Evolutionary conservation across 1,284 basidiomycete species (phyloP).

Genomic region (Naganishia sp.): DNA sequence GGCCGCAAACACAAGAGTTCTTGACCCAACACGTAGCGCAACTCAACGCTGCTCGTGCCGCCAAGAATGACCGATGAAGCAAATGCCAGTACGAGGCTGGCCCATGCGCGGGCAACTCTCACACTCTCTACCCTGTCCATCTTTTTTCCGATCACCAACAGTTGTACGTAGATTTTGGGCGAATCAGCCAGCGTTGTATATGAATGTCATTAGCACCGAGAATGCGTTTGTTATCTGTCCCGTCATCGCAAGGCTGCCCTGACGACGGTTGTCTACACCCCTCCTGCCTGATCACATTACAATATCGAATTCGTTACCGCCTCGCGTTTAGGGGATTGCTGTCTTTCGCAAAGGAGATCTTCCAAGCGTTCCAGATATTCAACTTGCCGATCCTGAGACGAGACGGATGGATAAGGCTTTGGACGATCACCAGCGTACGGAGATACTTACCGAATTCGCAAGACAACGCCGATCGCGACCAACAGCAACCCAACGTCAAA

Average conservation of each 20-base stretch:
- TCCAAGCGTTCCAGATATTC: slow-evolving; percentile 26
- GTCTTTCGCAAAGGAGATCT: slow-evolving; percentile 1
- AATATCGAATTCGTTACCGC: neutral
- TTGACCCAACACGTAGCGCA: slow-evolving; percentile 39
- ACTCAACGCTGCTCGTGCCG: slow-evolving; percentile 37
- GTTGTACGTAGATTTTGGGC: too few relatives aligned
- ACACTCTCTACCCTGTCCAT: too few relatives aligned
- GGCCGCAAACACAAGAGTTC: slow-evolving; percentile 33
- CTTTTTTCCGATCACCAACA: too few relatives aligned
- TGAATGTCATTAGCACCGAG: too few relatives aligned
- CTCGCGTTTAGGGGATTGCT: too few relatives aligned
- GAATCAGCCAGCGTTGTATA: too few relatives aligned
- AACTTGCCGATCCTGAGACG: slow-evolving; percentile 19
- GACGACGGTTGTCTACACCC: neutral
- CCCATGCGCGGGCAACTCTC: too few relatives aligned
- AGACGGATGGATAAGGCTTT: neutral
- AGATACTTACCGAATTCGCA: slow-evolving; percentile 42
- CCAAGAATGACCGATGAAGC: slow-evolving; percentile 12
- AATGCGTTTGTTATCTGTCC: too few relatives aligned
- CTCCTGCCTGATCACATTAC: neutral
- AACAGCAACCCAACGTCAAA: slow-evolving; percentile 47
- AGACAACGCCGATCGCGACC: slow-evolving; percentile 41
- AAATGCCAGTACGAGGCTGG: neutral
- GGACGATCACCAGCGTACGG: neutral
- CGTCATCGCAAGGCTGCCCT: too few relatives aligned